Base-by-base conservation (phyloP, 306 rosid species). In the Begonia loranthoides region DNA sequence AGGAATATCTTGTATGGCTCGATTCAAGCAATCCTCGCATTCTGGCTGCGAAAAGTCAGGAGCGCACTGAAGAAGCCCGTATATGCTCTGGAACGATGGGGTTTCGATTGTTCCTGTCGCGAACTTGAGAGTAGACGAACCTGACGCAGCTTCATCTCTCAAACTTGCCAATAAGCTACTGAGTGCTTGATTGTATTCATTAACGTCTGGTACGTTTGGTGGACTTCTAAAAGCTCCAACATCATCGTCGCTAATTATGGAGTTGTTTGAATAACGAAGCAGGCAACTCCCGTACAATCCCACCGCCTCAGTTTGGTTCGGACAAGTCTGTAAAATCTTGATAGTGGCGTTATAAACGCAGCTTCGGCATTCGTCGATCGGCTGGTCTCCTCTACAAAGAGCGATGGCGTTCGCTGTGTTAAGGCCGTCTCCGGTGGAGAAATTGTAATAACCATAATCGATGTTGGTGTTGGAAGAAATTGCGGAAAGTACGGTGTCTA, bases 311-410 rank as follows among this genome's bases (percentile, higher is more conserved):
- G 75, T 78, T 19, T 63, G 52, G 43, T 58, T 62, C 9, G 74
- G 69, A 38, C 90, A 79, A 9, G 0, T 54, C 3, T 38, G 12
- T 1, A 9, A 45, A 1, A 70, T 63, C 49, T 55, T 22, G 1
- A n/a, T 1, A 9, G 70, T 54, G 0, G 89, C 78, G 36, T 57
- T 51, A 54, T 58, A 1, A 28, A 80, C 81, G 12, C 89, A 84
- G 13, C 36, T 40, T 10, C 50, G 64, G 9, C 86, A 84, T 5
- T 46, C 6, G 9, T 63, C 12, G 6, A 67, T 16, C 52, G 51
- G 17, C 50, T 57, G 22, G 53, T 84, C 89, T 0, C 75, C 80
- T 36, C 85, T 78, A 64, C 85, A 80, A 62, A 80, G 80, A 9
- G 28, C 54, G 5, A 57, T 5, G 2, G 52, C 61, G 12, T 57